Conservation (phyloP, 768 basidiomycete species). For the Boletales sp. region DNA sequence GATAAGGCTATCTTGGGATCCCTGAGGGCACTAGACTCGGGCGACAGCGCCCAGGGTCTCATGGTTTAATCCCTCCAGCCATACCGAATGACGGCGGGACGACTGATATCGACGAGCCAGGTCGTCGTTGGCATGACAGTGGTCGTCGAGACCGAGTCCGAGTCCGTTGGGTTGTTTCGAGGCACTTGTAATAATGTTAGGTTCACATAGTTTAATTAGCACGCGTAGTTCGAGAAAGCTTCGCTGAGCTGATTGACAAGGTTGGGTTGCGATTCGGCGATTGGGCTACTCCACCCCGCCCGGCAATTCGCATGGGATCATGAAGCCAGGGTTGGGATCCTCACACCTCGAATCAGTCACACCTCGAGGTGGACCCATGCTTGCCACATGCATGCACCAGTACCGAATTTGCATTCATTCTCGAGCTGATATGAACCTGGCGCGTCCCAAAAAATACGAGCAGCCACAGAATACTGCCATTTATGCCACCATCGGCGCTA, state of each 20-base stretch:
- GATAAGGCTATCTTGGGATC: conserved; percentile 31
- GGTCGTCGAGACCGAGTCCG: no score
- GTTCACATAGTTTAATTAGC: conserved; percentile 25
- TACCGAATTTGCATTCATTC: conserved; percentile 32
- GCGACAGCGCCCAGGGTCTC: conserved; percentile 19
- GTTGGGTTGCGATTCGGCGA: conserved; percentile 23
- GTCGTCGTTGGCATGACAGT: no score
- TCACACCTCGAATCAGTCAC: conserved; percentile 32
- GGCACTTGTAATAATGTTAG: neutral
- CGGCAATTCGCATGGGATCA: conserved; percentile 21
- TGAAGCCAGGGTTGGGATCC: conserved; percentile 26
- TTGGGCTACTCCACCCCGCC: conserved; percentile 23
- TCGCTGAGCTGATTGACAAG: conserved; percentile 30
- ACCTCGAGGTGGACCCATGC: conserved; percentile 34
- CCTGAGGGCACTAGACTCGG: conserved; percentile 27
- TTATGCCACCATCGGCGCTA: conserved; percentile 18
- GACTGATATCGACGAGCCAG: no score
- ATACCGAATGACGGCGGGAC: no score
- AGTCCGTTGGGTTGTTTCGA: no score
- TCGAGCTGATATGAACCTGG: conserved; percentile 21
- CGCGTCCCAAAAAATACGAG: conserved; percentile 13
- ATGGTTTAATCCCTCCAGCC: no score
- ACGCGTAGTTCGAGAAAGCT: conserved; percentile 13
- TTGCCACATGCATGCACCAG: conserved; percentile 27
- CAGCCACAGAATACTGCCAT: conserved; percentile 16